Base-by-base conservation (phyloP, 495 filamentous ascomycete species). In the Lepraria neglecta region DNA sequence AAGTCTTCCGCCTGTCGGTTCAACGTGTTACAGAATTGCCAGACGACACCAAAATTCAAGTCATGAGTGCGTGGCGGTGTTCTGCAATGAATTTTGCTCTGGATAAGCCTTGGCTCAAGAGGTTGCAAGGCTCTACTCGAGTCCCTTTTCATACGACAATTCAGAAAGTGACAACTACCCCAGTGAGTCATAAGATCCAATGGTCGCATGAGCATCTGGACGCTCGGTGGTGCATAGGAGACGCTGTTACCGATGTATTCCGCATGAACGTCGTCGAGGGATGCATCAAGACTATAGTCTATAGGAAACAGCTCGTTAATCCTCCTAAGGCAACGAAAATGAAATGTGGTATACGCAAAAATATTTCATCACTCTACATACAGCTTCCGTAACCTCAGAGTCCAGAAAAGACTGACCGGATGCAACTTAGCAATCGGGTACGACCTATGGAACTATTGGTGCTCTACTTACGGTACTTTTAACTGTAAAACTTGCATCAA, bases 371-470 rank as follows among this genome's bases (percentile, higher is more conserved):
- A 38, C n/a, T 12, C 30, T 12, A 4, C 14, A 35, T 3, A 2
- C 27, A 3, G 4, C 17, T 40, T 21, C 3, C 21, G 17, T 1
- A 14, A n/a, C 12, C 2, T 24, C 14, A 28, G 14, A 2, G 11
- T 42, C 33, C 33, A 42, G 4, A 15, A 42, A 56, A 28, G 30
- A 0, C 27, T 21, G 4, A 12, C 1, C 33, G 21, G 9, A 12
- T 31, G 12, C n/a, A 7, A 21, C 21, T 1, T 14, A 58, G 56
- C 12, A 9, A 28, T 46, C 9, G 56, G n/a, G 19, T 47, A 58
- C 42, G 30, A 58, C 27, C 3, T 58, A n/a, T 58, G 56, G 56
- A 43, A 58, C 42, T 24, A 12, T 0, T 58, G 56, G 56, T 58
- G 56, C 30, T 6, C 19, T 10, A 46, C 28, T 38, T 58, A 38